phyloP scores from a whole-genome alignment of 1,284 basidiomycete genomes.

The Microbotryum lychnidis-dioicae region DNA sequence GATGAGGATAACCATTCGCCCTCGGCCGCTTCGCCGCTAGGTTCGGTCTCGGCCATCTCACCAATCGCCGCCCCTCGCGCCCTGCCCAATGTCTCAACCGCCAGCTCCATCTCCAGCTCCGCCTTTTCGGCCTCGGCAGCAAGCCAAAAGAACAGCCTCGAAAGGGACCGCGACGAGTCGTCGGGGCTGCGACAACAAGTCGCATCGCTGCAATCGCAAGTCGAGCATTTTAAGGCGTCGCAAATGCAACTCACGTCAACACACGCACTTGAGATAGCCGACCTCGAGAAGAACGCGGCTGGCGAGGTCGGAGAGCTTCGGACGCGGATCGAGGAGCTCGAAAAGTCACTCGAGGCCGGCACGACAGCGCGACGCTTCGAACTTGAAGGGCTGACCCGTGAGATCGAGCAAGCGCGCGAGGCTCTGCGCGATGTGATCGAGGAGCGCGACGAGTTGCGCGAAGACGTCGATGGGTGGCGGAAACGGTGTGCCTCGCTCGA shows the following conservation, averaged over 20 bases:
- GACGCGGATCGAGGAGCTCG: conserved; percentile 21
- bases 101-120: not conserved
- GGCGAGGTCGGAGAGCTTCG: conserved; percentile 24
- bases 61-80: not conserved
- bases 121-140: too few relatives aligned
- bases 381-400: conserved; percentile 28
- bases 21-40: not conserved
- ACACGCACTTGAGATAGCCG: conserved; percentile 23
- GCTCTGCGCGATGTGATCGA: conserved; percentile 27
- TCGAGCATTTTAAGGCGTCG: conserved; percentile 21
- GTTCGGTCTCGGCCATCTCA: not conserved
- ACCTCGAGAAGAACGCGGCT: conserved; percentile 25
- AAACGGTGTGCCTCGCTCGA: conserved; percentile 30
- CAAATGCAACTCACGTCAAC: conserved; percentile 15
- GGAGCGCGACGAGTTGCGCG: conserved; percentile 33
- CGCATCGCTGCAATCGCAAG: conserved; percentile 18
- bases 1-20: conserved; percentile 6
- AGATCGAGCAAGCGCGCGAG: conserved; percentile 28
- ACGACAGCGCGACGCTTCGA: conserved; percentile 22
- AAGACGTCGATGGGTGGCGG: conserved; percentile 36
- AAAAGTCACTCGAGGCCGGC: conserved; percentile 23
- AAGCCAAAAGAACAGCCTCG: too few relatives aligned
- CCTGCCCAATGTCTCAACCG: not conserved
- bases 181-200: conserved; percentile 9
- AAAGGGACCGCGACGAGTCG: not conserved